Evolutionary conservation across 768 basidiomycete species (phyloP), one percentile per base, ranked within the genome.

Genomic region (Calocybe gangraenosa): DNA sequence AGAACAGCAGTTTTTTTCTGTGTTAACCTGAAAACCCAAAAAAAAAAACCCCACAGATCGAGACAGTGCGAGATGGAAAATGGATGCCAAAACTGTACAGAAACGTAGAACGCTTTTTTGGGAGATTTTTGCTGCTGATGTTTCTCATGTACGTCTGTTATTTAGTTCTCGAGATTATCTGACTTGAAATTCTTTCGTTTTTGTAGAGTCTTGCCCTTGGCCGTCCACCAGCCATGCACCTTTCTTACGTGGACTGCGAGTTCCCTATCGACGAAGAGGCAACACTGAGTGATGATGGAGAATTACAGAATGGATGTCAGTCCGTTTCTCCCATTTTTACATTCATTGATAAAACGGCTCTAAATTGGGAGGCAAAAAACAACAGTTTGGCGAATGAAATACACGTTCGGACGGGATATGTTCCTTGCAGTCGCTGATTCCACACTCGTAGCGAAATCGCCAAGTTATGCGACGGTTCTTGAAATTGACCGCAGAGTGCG

Each of bases 171-270:
- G 13, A 19, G 15, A 15, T 30, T 2, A 9, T 19, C 35, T 25
- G 38, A 11, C 11, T 28, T 11, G 25, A 28, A 5, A 5, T 28
- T 28, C 25, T 5, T 28, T 28, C 25, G 17, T 5, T 35, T 20
- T 43, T 23, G 6, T 46, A 83, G 81, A 76, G 78, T 57, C 61
- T 83, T 40, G 70, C 71, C 10, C 60, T 80, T 5, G 81, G 81
- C 17, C 71, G 81, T 20, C 81, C 81, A 3, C 80, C 81, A 3
- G 74, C 78, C 2, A 74, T 79, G 42, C 70, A 73, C 9, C 58
- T 79, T 4, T 78, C 78, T 2, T 82, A 81, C 41, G 66, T 79
- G 14, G 81, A 83, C 46, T 80, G 79, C 46, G 77, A 81, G n/a
- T 73, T 76, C 38, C 81, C 82, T 0, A 57, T 62, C 4, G 79